These are phyloP conservation scores for Stereocaulon alpinum DNA, from an alignment of 495 filamentous ascomycete species.

Conservation along the genomic window DNA sequence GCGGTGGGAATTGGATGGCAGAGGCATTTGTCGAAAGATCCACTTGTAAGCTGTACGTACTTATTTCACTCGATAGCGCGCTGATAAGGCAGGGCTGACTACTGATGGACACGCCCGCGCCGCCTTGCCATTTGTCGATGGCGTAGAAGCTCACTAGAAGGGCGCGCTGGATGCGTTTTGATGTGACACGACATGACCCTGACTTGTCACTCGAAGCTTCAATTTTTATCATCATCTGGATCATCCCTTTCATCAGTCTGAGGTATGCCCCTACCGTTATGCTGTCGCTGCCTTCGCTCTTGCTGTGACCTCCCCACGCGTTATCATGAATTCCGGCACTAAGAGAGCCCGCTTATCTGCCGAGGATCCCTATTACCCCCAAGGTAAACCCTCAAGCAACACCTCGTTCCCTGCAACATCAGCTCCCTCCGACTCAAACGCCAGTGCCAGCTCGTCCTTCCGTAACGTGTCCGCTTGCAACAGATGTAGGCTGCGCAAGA, in stretches of 20 bases:
- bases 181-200: background rate
- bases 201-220: background rate
- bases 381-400: background rate
- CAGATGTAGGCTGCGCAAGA: slow-evolving; percentile 83
- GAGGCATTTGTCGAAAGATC: slow-evolving; percentile 4
- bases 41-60: background rate
- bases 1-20: background rate
- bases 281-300: background rate
- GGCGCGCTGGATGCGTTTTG: background rate
- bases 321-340: slow-evolving; percentile 17
- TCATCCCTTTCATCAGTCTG: background rate
- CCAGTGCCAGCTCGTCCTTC: slow-evolving; percentile 50
- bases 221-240: background rate
- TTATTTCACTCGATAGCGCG: slow-evolving; percentile 6
- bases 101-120: background rate
- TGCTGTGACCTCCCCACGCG: background rate
- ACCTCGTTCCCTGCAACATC: slow-evolving; percentile 8
- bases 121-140: background rate
- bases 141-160: slow-evolving; percentile 10
- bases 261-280: background rate
- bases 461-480: slow-evolving; percentile 94
- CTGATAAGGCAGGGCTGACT: slow-evolving; percentile 18
- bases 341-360: slow-evolving; percentile 17
- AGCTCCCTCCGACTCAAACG: slow-evolving; percentile 15
- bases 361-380: slow-evolving; percentile 9